A percentile compares a stretch with the other conserved stretches of the same genome.
phyloP scores from a whole-genome alignment of 2,329 filamentous ascomycete genomes.

The Xylaria sp. region DNA sequence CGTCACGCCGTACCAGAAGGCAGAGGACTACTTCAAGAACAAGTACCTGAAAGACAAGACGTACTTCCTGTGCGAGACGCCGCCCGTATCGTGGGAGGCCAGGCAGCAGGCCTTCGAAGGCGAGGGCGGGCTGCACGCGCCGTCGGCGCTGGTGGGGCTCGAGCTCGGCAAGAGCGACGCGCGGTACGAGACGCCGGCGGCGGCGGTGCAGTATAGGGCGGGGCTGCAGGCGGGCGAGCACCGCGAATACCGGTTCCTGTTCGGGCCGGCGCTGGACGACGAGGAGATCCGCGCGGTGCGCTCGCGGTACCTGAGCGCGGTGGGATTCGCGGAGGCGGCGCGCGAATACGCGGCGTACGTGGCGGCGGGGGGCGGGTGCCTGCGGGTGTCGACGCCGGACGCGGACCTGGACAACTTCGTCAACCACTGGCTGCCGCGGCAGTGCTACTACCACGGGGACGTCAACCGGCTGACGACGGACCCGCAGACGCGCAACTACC shows the following conservation, averaged over 20 bases:
- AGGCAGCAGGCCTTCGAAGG: constrained; percentile 57
- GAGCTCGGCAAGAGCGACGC: constrained; percentile 51
- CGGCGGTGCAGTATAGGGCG: constrained; percentile 55
- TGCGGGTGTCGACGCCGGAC: constrained; percentile 58
- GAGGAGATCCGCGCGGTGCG: constrained; percentile 50
- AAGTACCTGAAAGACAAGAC: constrained; percentile 60
- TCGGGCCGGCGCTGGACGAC: constrained; percentile 57
- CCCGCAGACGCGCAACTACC: constrained; percentile 61
- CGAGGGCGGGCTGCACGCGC: constrained; percentile 57
- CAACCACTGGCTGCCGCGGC: constrained; percentile 61
- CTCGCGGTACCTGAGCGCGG: constrained; percentile 51
- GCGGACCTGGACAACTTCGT: constrained; percentile 59
- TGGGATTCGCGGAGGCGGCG: constrained; percentile 49
- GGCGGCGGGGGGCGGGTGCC: constrained; percentile 50
- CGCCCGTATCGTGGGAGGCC: constrained; percentile 55
- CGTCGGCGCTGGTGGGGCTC: constrained; percentile 45
- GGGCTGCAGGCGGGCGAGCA: constrained; percentile 44
- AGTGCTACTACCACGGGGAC: constrained; percentile 61
- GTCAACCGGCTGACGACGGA: constrained; percentile 62
- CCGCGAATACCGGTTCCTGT: constrained; percentile 55
- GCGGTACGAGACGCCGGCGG: constrained; percentile 57
- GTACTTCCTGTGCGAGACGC: constrained; percentile 57
- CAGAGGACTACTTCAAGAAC: constrained; percentile 59
- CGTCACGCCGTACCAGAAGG: constrained; percentile 60
- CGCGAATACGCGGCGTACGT: constrained; percentile 55